Evolutionary conservation across 129 eudicot species (phyloP).

Genomic region (Flaveria robusta): DNA sequence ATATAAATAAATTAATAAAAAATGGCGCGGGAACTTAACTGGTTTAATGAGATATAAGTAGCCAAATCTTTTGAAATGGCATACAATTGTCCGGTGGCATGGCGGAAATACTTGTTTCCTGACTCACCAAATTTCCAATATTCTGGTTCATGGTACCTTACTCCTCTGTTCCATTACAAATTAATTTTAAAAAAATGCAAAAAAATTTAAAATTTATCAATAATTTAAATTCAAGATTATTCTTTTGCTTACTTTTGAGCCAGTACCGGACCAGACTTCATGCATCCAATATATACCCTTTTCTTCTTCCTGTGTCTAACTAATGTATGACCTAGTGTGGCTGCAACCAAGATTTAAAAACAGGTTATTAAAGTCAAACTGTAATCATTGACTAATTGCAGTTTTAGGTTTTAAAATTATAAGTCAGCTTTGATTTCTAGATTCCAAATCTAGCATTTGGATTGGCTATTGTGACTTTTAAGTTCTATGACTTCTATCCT

Average conservation of each 20-base stretch:
- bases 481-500: neutral
- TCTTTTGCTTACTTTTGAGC: constrained; percentile 72
- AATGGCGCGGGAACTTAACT: constrained; percentile 46
- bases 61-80: constrained; percentile 92
- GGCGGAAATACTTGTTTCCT: constrained; percentile 94
- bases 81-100: constrained; percentile 91
- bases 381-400: neutral
- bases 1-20: neutral
- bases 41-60: constrained; percentile 77
- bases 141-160: constrained; percentile 92
- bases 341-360: constrained; percentile 47
- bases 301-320: constrained; percentile 77
- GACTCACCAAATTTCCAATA: constrained; percentile 92
- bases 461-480: neutral
- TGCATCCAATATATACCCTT: constrained; percentile 84
- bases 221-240: constrained; percentile 3
- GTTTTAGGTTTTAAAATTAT: neutral
- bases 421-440: neutral
- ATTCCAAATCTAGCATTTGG: neutral
- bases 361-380: constrained; percentile 11
- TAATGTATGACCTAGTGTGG: constrained; percentile 80
- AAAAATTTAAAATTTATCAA: neutral
- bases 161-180: constrained; percentile 64
- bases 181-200: constrained; percentile 6
- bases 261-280: constrained; percentile 96